Conservation (phyloP, 2,329 filamentous ascomycete genomes). For the Fusarium chlamydosporum region DNA sequence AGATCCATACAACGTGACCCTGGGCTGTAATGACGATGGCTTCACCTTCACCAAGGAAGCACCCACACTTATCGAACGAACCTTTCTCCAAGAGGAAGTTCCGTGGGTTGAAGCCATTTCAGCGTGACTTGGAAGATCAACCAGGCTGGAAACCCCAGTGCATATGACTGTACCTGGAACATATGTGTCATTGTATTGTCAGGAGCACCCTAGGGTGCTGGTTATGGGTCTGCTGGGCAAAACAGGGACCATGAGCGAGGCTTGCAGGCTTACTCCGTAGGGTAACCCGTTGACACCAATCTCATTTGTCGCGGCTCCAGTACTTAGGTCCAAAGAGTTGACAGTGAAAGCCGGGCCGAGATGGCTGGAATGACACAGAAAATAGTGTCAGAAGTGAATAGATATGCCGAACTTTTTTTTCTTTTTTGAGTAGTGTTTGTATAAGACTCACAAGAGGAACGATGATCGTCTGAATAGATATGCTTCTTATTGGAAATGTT, state of each 20-base stretch:
- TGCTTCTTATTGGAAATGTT: neutral
- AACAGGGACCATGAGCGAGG: neutral
- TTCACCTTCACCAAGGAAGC: constrained; percentile 20
- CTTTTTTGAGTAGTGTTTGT: neutral
- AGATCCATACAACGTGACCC: constrained; percentile 12
- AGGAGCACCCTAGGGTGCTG: constrained; percentile 1
- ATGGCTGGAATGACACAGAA: neutral
- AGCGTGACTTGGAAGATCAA: neutral
- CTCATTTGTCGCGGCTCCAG: neutral
- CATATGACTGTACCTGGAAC: constrained; percentile 15
- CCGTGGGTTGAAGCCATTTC: constrained; percentile 14
- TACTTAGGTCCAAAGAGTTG: neutral
- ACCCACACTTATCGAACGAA: constrained; percentile 16
- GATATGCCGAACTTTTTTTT: neutral
- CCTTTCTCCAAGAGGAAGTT: constrained; percentile 29
- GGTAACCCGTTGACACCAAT: neutral
- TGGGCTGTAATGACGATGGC: constrained; percentile 31
- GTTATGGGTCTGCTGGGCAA: constrained; percentile 6
- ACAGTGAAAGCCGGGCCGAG: too few species aligned
- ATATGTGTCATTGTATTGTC: constrained; percentile 31
- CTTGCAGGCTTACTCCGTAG: constrained; percentile 1
- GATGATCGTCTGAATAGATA: neutral
- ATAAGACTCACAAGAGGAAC: neutral
- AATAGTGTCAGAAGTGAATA: neutral
- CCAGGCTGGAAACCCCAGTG: constrained; percentile 4